Conservation (phyloP, 2,329 filamentous ascomycete genomes). For the Aspergillus proliferans region DNA sequence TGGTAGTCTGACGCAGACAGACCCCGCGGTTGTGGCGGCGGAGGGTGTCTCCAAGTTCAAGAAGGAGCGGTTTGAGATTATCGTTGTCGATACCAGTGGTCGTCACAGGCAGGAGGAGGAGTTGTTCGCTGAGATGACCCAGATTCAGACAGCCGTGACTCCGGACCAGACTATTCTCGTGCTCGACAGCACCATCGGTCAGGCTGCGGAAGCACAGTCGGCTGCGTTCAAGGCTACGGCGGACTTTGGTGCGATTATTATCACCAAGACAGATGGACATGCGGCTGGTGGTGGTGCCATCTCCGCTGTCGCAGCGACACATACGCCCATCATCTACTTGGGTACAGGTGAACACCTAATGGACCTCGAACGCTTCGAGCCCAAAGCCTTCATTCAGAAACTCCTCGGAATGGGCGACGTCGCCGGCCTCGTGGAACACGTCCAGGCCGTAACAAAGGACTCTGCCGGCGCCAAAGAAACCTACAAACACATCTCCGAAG, state of each 20-base stretch:
- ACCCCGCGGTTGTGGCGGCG: slow-evolving; percentile 86
- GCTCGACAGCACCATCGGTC: slow-evolving; percentile 90
- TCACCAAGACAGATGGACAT: slow-evolving; percentile 96
- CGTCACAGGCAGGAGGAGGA: slow-evolving; percentile 91
- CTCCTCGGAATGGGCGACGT: slow-evolving; percentile 96
- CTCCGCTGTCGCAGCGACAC: slow-evolving; percentile 90
- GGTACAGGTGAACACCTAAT: slow-evolving; percentile 97
- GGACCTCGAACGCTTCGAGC: slow-evolving; percentile 86
- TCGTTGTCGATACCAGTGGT: slow-evolving; percentile 96
- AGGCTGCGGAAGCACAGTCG: slow-evolving; percentile 88
- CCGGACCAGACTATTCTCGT: slow-evolving; percentile 99
- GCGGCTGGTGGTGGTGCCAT: slow-evolving; percentile 95
- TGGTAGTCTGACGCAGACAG: slow-evolving; percentile 90
- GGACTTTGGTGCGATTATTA: slow-evolving; percentile 96
- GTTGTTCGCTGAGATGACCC: slow-evolving; percentile 94
- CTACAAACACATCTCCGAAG: slow-evolving; percentile 97
- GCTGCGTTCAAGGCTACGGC: slow-evolving; percentile 96
- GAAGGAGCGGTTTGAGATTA: slow-evolving; percentile 96
- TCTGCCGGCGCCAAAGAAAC: slow-evolving; percentile 77
- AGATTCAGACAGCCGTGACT: slow-evolving; percentile 84
- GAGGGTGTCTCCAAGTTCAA: slow-evolving; percentile 98
- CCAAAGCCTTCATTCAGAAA: slow-evolving; percentile 88
- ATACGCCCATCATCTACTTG: slow-evolving; percentile 95
- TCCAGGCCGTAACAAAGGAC: slow-evolving; percentile 89
- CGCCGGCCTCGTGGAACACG: slow-evolving; percentile 88